Percentiles rank a stretch among this genome's conserved stretches.
phyloP scores from a whole-genome alignment of 106 monocot species.

The Dioscorea zingiberensis region DNA sequence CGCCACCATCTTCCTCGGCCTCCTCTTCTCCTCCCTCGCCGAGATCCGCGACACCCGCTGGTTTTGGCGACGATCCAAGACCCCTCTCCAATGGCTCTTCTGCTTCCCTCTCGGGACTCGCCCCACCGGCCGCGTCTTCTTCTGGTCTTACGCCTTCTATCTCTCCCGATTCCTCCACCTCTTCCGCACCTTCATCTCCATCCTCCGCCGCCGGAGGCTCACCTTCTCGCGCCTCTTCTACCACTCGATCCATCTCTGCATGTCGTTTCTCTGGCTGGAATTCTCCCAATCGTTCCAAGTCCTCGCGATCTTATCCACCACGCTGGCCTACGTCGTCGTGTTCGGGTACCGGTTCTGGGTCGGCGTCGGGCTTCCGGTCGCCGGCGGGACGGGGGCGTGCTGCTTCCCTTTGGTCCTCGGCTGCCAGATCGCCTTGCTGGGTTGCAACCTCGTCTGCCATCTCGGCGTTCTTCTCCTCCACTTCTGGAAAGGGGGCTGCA shows the following conservation, averaged over 20 bases:
- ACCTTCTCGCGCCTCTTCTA: slow-evolving; percentile 25
- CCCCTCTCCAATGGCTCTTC: slow-evolving; percentile 75
- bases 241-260: slow-evolving; percentile 52
- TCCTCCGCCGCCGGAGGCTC: slow-evolving; percentile 36
- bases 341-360: slow-evolving; percentile 90
- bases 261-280: slow-evolving; percentile 92
- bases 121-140: slow-evolving; percentile 81
- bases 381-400: slow-evolving; percentile 8
- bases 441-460: slow-evolving; percentile 62
- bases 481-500: slow-evolving; percentile 69
- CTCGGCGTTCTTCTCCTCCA: slow-evolving; percentile 68
- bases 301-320: slow-evolving; percentile 60
- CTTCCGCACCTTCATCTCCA: slow-evolving; percentile 61
- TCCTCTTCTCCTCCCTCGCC: slow-evolving; percentile 51
- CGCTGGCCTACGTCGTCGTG: slow-evolving; percentile 59
- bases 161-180: slow-evolving; percentile 79
- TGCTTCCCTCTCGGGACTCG: slow-evolving; percentile 83
- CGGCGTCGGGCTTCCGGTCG: slow-evolving; percentile 57
- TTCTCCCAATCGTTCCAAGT: slow-evolving; percentile 97
- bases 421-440: slow-evolving; percentile 59
- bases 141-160: slow-evolving; percentile 90
- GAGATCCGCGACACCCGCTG: slow-evolving; percentile 73
- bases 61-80: slow-evolving; percentile 46
- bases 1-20: slow-evolving; percentile 63
- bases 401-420: slow-evolving; percentile 38